Evolutionary conservation across 163 green algal species (phyloP), one percentile per base, ranked within the genome.

Genomic region (Chlorella variabilis): DNA sequence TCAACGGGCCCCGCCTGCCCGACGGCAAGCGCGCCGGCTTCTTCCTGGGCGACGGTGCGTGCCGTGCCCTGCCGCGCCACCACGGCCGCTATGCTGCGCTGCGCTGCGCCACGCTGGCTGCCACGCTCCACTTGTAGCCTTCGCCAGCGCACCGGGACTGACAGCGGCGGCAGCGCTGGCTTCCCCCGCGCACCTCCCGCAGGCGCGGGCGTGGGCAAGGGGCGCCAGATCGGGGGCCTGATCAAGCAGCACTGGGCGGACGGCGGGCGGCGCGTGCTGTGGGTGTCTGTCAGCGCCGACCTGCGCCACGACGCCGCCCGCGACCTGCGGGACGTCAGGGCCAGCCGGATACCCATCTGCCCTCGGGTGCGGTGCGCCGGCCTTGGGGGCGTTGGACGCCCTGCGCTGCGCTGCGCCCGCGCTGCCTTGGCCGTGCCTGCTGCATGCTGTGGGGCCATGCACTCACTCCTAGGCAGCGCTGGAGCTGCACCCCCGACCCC

Each of bases 121-220:
- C n/a, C n/a, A n/a, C n/a, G n/a, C n/a, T n/a, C n/a, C n/a, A n/a
- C n/a, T n/a, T n/a, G n/a, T n/a, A n/a, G n/a, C n/a, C n/a, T n/a
- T n/a, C n/a, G n/a, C n/a, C n/a, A n/a, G n/a, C n/a, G n/a, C n/a
- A n/a, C n/a, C n/a, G n/a, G n/a, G n/a, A n/a, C n/a, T n/a, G n/a
- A n/a, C n/a, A n/a, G n/a, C n/a, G n/a, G n/a, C n/a, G n/a, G n/a
- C n/a, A n/a, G n/a, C n/a, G n/a, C n/a, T n/a, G n/a, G n/a, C n/a
- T n/a, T n/a, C n/a, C n/a, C n/a, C n/a, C n/a, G n/a, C n/a, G n/a
- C n/a, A n/a, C n/a, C n/a, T n/a, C n/a, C n/a, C n/a, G n/a, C 91
- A 42, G 87, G 89, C 69, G 91, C 91, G 11, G 93, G 93, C 29
- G 92, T 96, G 78, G 92, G 93, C 77, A 96, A 96, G 85, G 93